phyloP scores from a whole-genome alignment of 1,284 basidiomycete genomes.

The Trametes sp. region DNA sequence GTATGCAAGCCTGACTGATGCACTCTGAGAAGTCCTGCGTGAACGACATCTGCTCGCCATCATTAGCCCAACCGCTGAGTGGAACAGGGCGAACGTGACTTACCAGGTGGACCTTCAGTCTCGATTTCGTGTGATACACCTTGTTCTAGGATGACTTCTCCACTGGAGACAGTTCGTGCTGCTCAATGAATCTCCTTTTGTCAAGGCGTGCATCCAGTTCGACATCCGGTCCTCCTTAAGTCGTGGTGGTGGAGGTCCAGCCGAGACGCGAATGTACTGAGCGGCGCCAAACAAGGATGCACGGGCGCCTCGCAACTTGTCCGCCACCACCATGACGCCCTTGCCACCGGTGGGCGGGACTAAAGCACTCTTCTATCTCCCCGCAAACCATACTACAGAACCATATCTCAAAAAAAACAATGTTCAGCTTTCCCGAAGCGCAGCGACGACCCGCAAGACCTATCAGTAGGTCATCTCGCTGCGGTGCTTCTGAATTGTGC shows the following conservation, averaged over 20 bases:
- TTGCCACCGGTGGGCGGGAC: too few relatives aligned
- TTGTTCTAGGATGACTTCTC: too few relatives aligned
- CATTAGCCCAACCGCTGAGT: neutral
- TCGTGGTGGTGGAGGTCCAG: neutral
- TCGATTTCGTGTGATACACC: too few relatives aligned
- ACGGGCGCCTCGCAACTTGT: constrained; percentile 2
- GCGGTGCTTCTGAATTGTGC: constrained; percentile 29
- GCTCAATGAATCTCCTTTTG: too few relatives aligned
- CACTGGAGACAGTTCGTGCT: too few relatives aligned
- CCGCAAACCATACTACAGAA: too few relatives aligned
- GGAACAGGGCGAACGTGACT: neutral
- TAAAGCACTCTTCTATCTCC: too few relatives aligned
- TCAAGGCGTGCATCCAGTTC: too few relatives aligned
- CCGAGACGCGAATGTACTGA: neutral
- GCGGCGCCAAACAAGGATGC: neutral
- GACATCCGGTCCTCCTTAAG: too few relatives aligned
- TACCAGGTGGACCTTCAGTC: neutral
- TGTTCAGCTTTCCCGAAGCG: neutral
- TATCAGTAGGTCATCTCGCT: constrained; percentile 10
- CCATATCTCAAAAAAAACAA: neutral
- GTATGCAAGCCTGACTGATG: too few relatives aligned
- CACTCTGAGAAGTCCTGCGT: neutral
- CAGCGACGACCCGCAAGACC: neutral
- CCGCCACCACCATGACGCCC: neutral
- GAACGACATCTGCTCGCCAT: constrained; percentile 9